Evolutionary conservation across 805 yeast genomes (phyloP).

Genomic region (Kodamaea fukazawae): DNA sequence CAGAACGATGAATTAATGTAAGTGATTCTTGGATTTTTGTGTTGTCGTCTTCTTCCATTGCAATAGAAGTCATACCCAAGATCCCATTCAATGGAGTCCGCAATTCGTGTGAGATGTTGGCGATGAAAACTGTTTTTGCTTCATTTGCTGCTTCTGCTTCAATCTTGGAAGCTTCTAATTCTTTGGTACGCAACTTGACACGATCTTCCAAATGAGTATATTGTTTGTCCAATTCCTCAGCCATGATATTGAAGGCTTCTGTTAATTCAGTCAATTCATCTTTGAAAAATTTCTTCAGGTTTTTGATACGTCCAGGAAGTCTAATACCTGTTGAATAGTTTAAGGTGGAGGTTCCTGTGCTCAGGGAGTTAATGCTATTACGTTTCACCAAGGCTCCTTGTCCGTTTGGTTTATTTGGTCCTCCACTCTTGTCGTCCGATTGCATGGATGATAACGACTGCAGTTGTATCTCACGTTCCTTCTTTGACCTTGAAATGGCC

Average conservation of each 20-base stretch:
- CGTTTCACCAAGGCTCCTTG: conserved; percentile 12
- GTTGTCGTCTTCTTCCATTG: conserved; percentile 79
- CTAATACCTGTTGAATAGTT: conserved; percentile 38
- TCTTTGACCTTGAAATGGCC: conserved; percentile 49
- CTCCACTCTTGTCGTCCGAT: not conserved
- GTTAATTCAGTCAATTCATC: conserved; percentile 89
- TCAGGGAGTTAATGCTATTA: conserved; percentile 27
- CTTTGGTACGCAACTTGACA: conserved; percentile 80
- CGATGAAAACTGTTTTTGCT: conserved; percentile 91
- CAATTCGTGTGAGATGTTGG: conserved; percentile 89
- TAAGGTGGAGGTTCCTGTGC: conserved; percentile 37
- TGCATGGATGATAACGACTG: conserved; percentile 2
- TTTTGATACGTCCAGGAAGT: conserved; percentile 36
- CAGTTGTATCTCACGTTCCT: conserved; percentile 18
- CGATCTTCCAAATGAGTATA: conserved; percentile 84
- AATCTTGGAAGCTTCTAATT: conserved; percentile 81
- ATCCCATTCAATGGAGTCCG: conserved; percentile 96
- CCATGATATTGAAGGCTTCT: conserved; percentile 88
- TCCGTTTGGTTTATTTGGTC: not conserved
- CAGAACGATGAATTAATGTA: conserved; percentile 83
- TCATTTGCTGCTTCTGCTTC: conserved; percentile 95
- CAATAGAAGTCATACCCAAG: conserved; percentile 90
- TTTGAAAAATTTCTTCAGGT: conserved; percentile 48
- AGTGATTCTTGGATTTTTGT: conserved; percentile 68
- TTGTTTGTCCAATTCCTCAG: conserved; percentile 80